Evolutionary conservation across 495 filamentous ascomycete genomes (phyloP).

Genomic region (Xylaria scruposa): DNA sequence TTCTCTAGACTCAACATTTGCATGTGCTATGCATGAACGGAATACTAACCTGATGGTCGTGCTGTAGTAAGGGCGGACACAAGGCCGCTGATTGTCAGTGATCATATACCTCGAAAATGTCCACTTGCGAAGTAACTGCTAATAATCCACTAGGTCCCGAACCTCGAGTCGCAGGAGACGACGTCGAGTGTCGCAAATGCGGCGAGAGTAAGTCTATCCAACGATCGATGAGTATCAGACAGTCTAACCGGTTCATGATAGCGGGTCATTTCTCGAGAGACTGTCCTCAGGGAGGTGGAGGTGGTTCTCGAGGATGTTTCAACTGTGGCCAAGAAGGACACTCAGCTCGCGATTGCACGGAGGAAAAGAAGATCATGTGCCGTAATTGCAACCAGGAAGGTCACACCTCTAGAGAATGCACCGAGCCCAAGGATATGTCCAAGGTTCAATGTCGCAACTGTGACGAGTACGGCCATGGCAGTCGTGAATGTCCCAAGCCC

Average conservation of each 20-base stretch:
- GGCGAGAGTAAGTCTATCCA: conserved; percentile 60
- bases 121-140: conserved; percentile 36
- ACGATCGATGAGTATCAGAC: background rate
- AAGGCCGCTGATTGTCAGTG: conserved; percentile 50
- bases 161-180: conserved; percentile 68
- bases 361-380: conserved; percentile 61
- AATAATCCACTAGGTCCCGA: conserved; percentile 56
- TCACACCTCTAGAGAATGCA: conserved; percentile 58
- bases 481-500: conserved; percentile 77
- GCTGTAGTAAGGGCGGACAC: conserved; percentile 48
- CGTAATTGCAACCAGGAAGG: conserved; percentile 73
- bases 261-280: conserved; percentile 85
- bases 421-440: conserved; percentile 72
- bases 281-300: conserved; percentile 67
- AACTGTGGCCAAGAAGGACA: conserved; percentile 64
- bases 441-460: conserved; percentile 77
- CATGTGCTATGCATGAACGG: background rate
- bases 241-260: conserved; percentile 42
- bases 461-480: conserved; percentile 70
- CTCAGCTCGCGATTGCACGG: conserved; percentile 50
- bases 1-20: background rate
- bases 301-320: conserved; percentile 60
- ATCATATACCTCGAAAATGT: background rate
- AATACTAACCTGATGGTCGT: conserved; percentile 27
- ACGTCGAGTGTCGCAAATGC: conserved; percentile 83